Evolutionary conservation across 2,329 filamentous ascomycete species (phyloP).

Genomic region (Fusarium sororula): DNA sequence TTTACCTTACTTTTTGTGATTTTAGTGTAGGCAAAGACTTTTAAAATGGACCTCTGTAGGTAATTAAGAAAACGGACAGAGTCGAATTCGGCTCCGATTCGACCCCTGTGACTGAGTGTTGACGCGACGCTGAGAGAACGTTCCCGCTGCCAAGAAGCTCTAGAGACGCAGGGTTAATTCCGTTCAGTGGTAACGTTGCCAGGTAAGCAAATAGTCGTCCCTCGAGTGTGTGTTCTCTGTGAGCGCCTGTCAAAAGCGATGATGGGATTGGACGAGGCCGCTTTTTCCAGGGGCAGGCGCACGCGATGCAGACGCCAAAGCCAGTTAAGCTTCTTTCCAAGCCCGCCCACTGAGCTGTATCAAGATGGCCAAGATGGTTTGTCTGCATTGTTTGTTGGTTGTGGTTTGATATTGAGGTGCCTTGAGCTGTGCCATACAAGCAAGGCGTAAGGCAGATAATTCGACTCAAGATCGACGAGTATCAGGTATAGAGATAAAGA

Average conservation of each 20-base stretch:
- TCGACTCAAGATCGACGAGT: constrained; percentile 10
- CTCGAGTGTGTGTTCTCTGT: constrained; percentile 23
- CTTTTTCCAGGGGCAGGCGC: constrained; percentile 37
- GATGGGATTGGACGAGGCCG: constrained; percentile 27
- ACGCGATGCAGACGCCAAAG: constrained; percentile 39
- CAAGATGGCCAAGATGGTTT: constrained; percentile 2
- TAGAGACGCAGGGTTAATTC: constrained; percentile 26
- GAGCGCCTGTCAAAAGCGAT: constrained; percentile 31
- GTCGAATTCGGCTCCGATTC: constrained; percentile 20
- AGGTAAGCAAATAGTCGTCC: constrained; percentile 8
- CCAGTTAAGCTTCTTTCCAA: constrained; percentile 42
- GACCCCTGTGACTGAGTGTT: constrained; percentile 14
- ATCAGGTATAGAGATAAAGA: constrained; percentile 10
- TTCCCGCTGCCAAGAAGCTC: constrained; percentile 34
- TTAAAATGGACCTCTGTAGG: not conserved
- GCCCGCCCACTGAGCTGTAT: not conserved
- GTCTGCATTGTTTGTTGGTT: not conserved
- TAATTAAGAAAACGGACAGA: constrained; percentile 14
- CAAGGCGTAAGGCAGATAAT: not conserved
- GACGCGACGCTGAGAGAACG: constrained; percentile 12
- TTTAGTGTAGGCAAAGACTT: no score
- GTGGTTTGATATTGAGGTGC: not conserved
- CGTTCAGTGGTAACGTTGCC: constrained; percentile 27
- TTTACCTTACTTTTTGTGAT: no score
- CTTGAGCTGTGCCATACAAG: not conserved